Conservation (phyloP, 2,329 filamentous ascomycete species). For the Pseudogymnoascus sp. region DNA sequence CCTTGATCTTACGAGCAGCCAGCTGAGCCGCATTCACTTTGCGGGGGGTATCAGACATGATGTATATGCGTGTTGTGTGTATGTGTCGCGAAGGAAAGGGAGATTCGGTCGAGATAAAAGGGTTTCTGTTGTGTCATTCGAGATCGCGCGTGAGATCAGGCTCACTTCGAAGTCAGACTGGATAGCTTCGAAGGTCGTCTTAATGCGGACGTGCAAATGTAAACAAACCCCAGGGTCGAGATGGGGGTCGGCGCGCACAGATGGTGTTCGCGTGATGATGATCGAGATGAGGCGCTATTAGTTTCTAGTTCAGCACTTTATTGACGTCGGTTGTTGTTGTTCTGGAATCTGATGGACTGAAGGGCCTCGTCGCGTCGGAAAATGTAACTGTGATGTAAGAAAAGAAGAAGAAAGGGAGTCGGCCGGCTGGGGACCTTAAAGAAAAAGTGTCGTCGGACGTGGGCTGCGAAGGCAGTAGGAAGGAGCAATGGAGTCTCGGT, state of each 20-base stretch:
- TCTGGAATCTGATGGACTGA: not conserved
- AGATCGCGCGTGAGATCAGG: not conserved
- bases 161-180: not conserved
- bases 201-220: not conserved
- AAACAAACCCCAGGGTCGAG: slow-evolving; percentile 1
- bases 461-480: not conserved
- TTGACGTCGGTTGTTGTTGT: slow-evolving; percentile 1
- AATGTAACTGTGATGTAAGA: not conserved
- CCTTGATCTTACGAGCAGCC: slow-evolving; percentile 24
- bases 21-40: slow-evolving; percentile 25
- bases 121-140: slow-evolving; percentile 2
- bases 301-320: not conserved
- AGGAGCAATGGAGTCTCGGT: slow-evolving; percentile 1
- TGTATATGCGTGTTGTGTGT: not conserved
- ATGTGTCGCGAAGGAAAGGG: not conserved
- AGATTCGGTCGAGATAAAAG: not conserved
- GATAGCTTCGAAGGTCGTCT: not conserved
- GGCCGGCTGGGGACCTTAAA: not conserved
- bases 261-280: not conserved
- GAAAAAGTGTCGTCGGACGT: not conserved
- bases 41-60: slow-evolving; percentile 1
- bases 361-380: not conserved
- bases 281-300: slow-evolving; percentile 1
- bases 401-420: not conserved
- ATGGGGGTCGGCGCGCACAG: not conserved